Evolutionary conservation across 2,329 filamentous ascomycete genomes (phyloP), one percentile per base, ranked within the genome.

Genomic region (Colletotrichum lini): DNA sequence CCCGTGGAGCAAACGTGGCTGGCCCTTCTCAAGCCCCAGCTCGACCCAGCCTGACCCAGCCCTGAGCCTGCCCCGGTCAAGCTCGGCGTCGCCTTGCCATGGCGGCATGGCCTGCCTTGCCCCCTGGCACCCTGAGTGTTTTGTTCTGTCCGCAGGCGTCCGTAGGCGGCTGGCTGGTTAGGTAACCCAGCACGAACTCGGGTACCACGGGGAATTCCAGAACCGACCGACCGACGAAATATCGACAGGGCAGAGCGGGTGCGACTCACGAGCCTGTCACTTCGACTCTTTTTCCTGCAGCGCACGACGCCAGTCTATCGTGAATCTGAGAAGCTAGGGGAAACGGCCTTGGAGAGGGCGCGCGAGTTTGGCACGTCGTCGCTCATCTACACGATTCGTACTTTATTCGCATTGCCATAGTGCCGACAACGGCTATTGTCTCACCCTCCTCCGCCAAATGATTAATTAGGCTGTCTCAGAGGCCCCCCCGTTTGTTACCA

Each of bases 171-270:
- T 26, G 26, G 26, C 4, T 61, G 23, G 23, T 26, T 61, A n/a
- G 45, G n/a, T 21, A 40, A 42, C 60, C 49, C 54, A 35, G 47
- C 49, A 30, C 49, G 38, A 54, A 38, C 67, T 62, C 26, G 57
- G 68, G 68, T 62, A 26, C 58, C n/a, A 71, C 68, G 68, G 68
- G 65, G 57, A 71, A 67, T 71, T 71, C 64, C 68, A 71, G 68
- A 67, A 61, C 64, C 45, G 64, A 70, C 44, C 52, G 57, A 52
- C 68, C 64, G 68, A 71, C 68, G 58, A 23, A 70, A 67, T 70
- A 67, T 70, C 68, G 68, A 67, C 68, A 67, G 57, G 68, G 68
- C 68, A 67, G 64, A 70, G 38, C 35, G 56, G 44, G 52, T 30
- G 57, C 9, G 44, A 60, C 26, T 26, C 26, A 44, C 64, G 57